Conservation (phyloP, 2,329 filamentous ascomycete genomes). For the Tricladium varicosporioides region DNA sequence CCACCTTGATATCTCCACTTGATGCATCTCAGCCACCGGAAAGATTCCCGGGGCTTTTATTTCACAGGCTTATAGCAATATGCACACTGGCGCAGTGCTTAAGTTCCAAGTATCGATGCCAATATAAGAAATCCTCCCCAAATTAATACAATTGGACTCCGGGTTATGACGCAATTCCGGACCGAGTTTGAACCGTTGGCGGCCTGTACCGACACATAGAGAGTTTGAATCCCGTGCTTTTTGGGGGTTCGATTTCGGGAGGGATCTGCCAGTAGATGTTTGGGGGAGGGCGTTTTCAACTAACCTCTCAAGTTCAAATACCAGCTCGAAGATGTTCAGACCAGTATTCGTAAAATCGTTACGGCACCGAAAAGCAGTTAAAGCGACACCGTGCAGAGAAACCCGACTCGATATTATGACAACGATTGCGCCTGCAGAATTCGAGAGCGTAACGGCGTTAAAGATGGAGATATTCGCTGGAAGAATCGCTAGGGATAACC, state of each 20-base stretch:
- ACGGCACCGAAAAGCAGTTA: slow-evolving; percentile 22
- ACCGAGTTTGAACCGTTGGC: neutral
- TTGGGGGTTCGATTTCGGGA: neutral
- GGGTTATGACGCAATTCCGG: neutral
- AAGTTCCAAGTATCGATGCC: too few relatives aligned
- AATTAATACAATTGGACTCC: too few relatives aligned
- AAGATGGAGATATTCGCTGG: slow-evolving; percentile 29
- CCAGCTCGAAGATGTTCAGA: slow-evolving; percentile 27
- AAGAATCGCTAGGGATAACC: slow-evolving; percentile 30
- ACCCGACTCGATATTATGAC: slow-evolving; percentile 27
- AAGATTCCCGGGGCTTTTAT: too few relatives aligned
- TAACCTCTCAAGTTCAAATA: slow-evolving; percentile 29
- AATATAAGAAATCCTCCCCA: too few relatives aligned
- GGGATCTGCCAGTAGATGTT: slow-evolving; percentile 24
- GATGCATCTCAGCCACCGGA: too few relatives aligned
- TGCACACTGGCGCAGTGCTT: too few relatives aligned
- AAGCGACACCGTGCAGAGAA: slow-evolving; percentile 23
- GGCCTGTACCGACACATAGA: neutral
- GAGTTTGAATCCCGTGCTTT: neutral
- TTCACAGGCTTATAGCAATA: too few relatives aligned
- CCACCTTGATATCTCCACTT: too few relatives aligned
- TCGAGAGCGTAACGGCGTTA: slow-evolving; percentile 25
- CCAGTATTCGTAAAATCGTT: slow-evolving; percentile 26
- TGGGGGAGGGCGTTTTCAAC: slow-evolving; percentile 13
- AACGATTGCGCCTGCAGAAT: slow-evolving; percentile 32